phyloP scores from a whole-genome alignment of 2,329 filamentous ascomycete genomes.

The Dryadomyces sulphureus region DNA sequence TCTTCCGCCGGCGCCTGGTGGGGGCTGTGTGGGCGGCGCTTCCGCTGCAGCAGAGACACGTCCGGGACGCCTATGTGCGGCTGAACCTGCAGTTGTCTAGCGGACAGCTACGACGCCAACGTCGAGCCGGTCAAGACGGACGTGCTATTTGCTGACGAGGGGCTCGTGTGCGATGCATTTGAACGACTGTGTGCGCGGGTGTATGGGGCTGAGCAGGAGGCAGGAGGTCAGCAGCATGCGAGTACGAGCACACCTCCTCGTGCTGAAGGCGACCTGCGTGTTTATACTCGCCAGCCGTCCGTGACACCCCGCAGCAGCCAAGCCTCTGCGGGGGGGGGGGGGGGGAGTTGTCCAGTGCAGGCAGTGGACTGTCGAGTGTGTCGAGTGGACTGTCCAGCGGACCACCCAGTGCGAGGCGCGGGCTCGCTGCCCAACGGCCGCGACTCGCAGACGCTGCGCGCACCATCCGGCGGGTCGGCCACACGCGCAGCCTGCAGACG shows the following conservation, averaged over 20 bases:
- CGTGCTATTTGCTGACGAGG: conserved; percentile 49
- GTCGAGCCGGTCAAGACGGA: conserved; percentile 59
- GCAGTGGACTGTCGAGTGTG: too few species aligned
- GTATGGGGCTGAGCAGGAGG: conserved; percentile 18
- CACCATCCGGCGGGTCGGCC: background rate
- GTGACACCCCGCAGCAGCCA: background rate
- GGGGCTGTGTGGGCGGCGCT: conserved; percentile 9
- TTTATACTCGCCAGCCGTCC: too few species aligned
- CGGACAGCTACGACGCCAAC: conserved; percentile 55
- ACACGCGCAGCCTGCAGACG: conserved; percentile 1
- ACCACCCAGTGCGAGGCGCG: too few species aligned
- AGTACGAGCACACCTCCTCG: too few species aligned
- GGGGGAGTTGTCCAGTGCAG: too few species aligned
- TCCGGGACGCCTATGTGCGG: conserved; percentile 42
- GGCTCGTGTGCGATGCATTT: conserved; percentile 28
- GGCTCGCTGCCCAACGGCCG: background rate
- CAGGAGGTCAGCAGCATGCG: background rate
- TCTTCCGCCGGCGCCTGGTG: conserved; percentile 36
- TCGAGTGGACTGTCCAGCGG: too few species aligned
- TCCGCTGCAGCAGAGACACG: conserved; percentile 12
- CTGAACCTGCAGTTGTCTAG: conserved; percentile 48
- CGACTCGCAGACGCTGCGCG: background rate
- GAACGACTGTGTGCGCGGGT: conserved; percentile 25
- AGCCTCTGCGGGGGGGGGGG: background rate
- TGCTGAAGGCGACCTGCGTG: too few species aligned